Evolutionary conservation across 2,329 filamentous ascomycete genomes (phyloP).

Genomic region (Elsinoe ampelina): DNA sequence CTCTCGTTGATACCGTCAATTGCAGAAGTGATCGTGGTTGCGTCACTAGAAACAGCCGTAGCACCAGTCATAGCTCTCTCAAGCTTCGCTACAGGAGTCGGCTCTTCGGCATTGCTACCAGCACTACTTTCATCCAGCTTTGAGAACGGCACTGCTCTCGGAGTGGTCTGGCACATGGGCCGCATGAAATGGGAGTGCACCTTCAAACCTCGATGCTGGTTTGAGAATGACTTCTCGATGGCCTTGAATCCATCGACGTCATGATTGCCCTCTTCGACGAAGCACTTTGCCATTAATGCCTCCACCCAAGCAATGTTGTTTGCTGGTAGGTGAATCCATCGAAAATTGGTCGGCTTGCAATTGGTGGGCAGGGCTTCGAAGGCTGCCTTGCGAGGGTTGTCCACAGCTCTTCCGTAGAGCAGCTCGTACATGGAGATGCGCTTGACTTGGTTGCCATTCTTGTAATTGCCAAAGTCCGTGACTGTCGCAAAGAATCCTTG

Average conservation of each 20-base stretch:
- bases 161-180: conserved; percentile 45
- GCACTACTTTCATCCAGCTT: conserved; percentile 1
- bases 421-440: conserved; percentile 18
- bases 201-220: conserved; percentile 51
- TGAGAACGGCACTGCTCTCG: conserved; percentile 17
- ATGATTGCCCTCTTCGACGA: conserved; percentile 53
- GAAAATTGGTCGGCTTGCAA: conserved; percentile 33
- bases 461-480: conserved; percentile 21
- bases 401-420: conserved; percentile 6
- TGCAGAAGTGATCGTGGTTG: background rate
- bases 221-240: conserved; percentile 51
- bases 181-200: conserved; percentile 56
- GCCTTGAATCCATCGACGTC: conserved; percentile 57
- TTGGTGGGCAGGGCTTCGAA: conserved; percentile 30
- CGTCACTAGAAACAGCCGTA: conserved; percentile 4
- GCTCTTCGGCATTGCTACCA: background rate
- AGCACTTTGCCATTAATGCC: conserved; percentile 53
- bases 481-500: conserved; percentile 13
- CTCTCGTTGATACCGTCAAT: conserved; percentile 6
- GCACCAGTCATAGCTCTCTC: background rate
- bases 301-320: conserved; percentile 54
- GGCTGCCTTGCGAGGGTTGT: conserved; percentile 16
- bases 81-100: background rate
- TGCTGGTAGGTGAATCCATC: conserved; percentile 39
- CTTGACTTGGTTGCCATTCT: conserved; percentile 21